Conservation (phyloP, 2,329 filamentous ascomycete species). For the Zasmidium citrigriseum region DNA sequence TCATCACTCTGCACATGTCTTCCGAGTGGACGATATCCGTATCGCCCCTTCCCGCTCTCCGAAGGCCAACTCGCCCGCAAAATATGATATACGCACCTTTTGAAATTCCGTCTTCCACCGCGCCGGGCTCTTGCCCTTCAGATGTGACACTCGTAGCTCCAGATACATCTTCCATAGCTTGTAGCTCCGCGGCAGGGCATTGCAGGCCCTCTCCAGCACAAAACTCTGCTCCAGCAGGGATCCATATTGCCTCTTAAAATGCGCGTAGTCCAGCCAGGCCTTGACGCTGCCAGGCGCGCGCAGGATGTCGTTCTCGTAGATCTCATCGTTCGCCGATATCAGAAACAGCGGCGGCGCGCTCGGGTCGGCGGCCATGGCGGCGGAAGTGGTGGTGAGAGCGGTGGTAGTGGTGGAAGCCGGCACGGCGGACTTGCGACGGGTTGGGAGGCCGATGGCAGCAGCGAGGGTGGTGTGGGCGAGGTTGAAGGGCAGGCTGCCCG, state of each 20-base stretch:
- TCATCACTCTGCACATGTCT: no score
- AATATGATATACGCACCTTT: conserved; percentile 56
- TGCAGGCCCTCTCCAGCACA: conserved; percentile 86
- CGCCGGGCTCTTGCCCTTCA: conserved; percentile 75
- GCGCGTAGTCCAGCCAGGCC: conserved; percentile 92
- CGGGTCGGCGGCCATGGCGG: conserved; percentile 16
- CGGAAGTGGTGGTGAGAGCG: conserved; percentile 10
- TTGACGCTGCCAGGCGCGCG: conserved; percentile 83
- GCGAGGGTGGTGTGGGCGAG: background rate
- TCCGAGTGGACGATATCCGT: no score
- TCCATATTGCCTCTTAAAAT: conserved; percentile 87
- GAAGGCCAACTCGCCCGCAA: no score
- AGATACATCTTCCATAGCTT: conserved; percentile 99
- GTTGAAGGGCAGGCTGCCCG: conserved; percentile 8
- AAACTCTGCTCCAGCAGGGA: conserved; percentile 82
- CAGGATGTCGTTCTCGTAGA: conserved; percentile 95
- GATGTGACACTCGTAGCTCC: conserved; percentile 69
- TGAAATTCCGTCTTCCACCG: conserved; percentile 77
- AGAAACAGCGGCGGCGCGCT: conserved; percentile 36
- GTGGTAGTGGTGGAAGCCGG: conserved; percentile 10
- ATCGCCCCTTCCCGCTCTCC: no score
- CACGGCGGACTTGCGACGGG: conserved; percentile 22
- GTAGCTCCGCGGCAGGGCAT: conserved; percentile 88
- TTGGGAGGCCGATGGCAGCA: conserved; percentile 11
- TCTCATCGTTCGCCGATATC: conserved; percentile 81